Conservation (phyloP, 345 rosid genomes). For the Gynandropsis gynandra region DNA sequence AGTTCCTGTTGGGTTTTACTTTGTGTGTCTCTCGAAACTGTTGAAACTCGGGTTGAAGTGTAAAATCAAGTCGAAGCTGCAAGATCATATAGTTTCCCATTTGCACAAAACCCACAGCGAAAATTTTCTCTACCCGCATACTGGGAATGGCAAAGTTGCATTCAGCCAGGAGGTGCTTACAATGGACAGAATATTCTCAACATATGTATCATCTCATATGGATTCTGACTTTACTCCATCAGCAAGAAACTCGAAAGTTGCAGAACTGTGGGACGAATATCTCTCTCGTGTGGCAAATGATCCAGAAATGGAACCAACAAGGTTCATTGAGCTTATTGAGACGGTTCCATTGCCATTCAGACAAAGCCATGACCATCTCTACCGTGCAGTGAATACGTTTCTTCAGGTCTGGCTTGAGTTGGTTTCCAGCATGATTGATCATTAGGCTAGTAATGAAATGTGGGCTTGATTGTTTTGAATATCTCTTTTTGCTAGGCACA, state of each 20-base stretch:
- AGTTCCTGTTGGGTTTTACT: slow-evolving; percentile 67
- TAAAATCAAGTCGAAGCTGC: slow-evolving; percentile 39
- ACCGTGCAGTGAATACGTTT: slow-evolving; percentile 51
- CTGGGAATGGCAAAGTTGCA: slow-evolving; percentile 25
- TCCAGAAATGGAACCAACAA: slow-evolving; percentile 34
- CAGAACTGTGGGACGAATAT: slow-evolving; percentile 58
- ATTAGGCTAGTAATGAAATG: background rate
- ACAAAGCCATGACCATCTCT: slow-evolving; percentile 61
- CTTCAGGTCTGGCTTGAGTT: slow-evolving; percentile 37
- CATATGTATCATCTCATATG: slow-evolving; percentile 31
- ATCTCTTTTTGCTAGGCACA: slow-evolving; percentile 37
- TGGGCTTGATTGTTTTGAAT: background rate
- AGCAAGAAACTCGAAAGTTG: slow-evolving; percentile 36
- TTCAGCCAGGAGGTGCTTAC: slow-evolving; percentile 42
- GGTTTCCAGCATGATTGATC: too few species aligned
- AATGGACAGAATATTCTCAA: slow-evolving; percentile 53
- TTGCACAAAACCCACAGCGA: slow-evolving; percentile 44
- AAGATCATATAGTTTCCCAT: slow-evolving; percentile 45
- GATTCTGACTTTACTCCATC: slow-evolving; percentile 34
- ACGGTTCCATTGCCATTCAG: slow-evolving; percentile 48
- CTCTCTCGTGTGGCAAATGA: slow-evolving; percentile 39
- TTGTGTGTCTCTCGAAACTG: slow-evolving; percentile 49
- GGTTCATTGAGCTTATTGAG: slow-evolving; percentile 55
- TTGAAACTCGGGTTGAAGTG: slow-evolving; percentile 33
- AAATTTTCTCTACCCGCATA: slow-evolving; percentile 44